Conservation (phyloP, 768 basidiomycete genomes). For the Collybia sordida region DNA sequence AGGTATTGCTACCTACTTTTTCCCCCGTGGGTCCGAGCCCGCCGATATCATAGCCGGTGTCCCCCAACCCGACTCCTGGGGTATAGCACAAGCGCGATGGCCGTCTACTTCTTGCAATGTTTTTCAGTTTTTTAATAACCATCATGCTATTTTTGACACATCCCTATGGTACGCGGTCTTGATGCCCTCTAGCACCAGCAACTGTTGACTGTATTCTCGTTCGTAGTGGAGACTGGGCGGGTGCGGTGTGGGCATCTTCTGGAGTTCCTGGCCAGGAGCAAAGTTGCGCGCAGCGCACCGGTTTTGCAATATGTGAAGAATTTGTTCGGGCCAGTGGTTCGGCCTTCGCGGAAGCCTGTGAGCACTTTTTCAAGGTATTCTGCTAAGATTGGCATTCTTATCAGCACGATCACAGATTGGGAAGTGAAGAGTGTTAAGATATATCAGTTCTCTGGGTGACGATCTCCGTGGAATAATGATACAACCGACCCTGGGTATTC, state of each 20-base stretch:
- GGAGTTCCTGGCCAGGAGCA: slow-evolving; percentile 86
- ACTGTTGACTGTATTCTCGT: neutral
- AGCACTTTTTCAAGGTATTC: slow-evolving; percentile 38
- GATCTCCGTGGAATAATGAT: too few species aligned
- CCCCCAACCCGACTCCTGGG: slow-evolving; percentile 78
- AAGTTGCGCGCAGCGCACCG: slow-evolving; percentile 84
- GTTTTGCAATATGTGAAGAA: slow-evolving; percentile 74
- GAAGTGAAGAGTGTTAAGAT: slow-evolving; percentile 76
- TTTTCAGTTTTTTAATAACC: slow-evolving; percentile 73
- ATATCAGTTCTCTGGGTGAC: slow-evolving; percentile 48
- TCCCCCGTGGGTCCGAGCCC: slow-evolving; percentile 72
- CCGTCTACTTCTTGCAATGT: slow-evolving; percentile 74
- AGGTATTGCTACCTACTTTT: slow-evolving; percentile 84
- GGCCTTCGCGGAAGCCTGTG: slow-evolving; percentile 76
- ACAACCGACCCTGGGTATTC: too few species aligned
- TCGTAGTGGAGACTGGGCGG: slow-evolving; percentile 88
- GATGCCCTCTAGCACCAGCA: slow-evolving; percentile 5
- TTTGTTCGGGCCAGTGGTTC: slow-evolving; percentile 75
- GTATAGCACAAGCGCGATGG: slow-evolving; percentile 76
- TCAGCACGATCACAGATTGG: slow-evolving; percentile 57
- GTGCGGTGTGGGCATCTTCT: slow-evolving; percentile 64
- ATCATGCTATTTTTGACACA: slow-evolving; percentile 82
- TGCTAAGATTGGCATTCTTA: neutral
- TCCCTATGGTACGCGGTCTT: slow-evolving; percentile 64
- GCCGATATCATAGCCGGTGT: slow-evolving; percentile 68